Conservation (phyloP, 2,329 filamentous ascomycete genomes). For the Chaetomium olivaceum region DNA sequence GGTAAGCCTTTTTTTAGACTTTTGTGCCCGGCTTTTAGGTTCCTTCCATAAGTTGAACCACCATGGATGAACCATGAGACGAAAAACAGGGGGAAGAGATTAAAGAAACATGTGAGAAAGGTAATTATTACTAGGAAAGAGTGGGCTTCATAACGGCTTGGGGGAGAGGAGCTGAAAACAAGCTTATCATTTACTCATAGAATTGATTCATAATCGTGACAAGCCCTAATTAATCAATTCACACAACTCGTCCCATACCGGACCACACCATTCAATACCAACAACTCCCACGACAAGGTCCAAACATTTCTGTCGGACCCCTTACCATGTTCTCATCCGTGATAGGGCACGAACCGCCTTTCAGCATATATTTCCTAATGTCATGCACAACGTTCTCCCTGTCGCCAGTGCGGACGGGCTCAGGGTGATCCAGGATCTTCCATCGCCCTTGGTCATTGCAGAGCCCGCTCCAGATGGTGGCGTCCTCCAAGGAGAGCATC, state of each 20-base stretch:
- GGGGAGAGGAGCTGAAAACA: too few species aligned
- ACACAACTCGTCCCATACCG: background rate
- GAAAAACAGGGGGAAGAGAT: too few species aligned
- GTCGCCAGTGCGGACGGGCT: too few species aligned
- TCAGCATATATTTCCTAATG: background rate
- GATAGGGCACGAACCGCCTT: background rate
- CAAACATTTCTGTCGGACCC: background rate
- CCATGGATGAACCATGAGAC: too few species aligned
- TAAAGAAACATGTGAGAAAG: too few species aligned
- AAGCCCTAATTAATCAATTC: background rate
- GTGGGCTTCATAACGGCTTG: background rate
- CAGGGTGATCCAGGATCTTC: background rate
- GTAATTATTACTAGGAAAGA: background rate
- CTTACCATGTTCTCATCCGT: background rate
- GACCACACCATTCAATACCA: background rate
- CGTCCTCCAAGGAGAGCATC: background rate
- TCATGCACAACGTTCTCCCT: background rate
- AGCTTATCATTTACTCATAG: too few species aligned
- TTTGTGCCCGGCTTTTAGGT: too few species aligned
- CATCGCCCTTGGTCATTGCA: background rate
- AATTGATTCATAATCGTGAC: background rate
- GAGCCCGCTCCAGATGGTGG: background rate
- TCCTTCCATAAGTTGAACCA: too few species aligned
- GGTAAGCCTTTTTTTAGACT: too few species aligned
- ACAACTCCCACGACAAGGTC: background rate